Evolutionary conservation across 1,284 basidiomycete genomes (phyloP), one percentile per base, ranked within the genome.

Genomic region (Sphagnurus paluster): DNA sequence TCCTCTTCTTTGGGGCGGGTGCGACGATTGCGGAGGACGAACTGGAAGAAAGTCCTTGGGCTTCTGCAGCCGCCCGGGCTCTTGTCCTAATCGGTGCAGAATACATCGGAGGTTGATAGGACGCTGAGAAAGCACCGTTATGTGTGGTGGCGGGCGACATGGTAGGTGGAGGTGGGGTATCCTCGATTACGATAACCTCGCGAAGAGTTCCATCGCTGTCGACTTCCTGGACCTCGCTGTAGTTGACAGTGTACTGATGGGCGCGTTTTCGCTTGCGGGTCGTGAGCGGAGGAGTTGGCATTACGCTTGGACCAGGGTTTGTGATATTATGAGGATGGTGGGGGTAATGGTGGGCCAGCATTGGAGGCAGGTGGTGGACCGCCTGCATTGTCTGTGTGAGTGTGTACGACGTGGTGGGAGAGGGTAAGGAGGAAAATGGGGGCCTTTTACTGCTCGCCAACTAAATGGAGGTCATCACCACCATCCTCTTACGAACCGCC

Each of bases 121-220:
- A 87, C 37, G 82, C 76, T 44, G 87, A 88, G 67, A 75, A 88
- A 50, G 75, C 79, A 54, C 80, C 77, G 56, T 77, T 80, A 65
- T 79, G 75, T 42, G 79, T 81, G 17, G 80, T 81, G 46, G 85
- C 78, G 48, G 87, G 84, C 44, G 87, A 87, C 61, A 84, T 78
- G 42, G 87, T 88, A 43, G 83, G 79, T 44, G 85, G 82, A 40
- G 88, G 87, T 7, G 77, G 89, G 39, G 89, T 90, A 70, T 92
- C 89, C 57, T 91, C 89, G 64, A 92, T 90, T 57, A 92, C 84
- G 66, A 92, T 90, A 59, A 91, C 86, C 64, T 92, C 89, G 41
- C 89, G 74, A 34, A 88, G 72, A 55, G 76, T 73, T 55, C 89
- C 88, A 41, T 83, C 71, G 58, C 73, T 76, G 67, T 91, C 88